Evolutionary conservation across 2,329 filamentous ascomycete species (phyloP).

Genomic region (Sarocladium brachiariae): DNA sequence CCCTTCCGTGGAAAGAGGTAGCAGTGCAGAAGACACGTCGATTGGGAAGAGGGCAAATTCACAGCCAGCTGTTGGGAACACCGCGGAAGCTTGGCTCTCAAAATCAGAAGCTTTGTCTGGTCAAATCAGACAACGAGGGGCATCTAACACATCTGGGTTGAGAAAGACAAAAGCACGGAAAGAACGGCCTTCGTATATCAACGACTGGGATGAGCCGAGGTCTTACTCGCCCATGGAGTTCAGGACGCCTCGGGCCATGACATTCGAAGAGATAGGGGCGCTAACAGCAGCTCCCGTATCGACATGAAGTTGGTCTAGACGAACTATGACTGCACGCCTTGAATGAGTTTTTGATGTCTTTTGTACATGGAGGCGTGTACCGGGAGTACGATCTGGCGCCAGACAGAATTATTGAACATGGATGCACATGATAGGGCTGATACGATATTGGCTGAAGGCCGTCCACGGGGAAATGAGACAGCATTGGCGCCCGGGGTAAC

Average conservation of each 20-base stretch:
- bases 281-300: background rate
- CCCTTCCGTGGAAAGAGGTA: too few species aligned
- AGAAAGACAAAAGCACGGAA: conserved; percentile 1
- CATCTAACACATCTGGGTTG: background rate
- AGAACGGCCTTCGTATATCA: conserved; percentile 6
- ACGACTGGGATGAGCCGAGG: conserved; percentile 8
- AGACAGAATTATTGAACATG: too few species aligned
- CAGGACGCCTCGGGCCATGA: conserved; percentile 4
- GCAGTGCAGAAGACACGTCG: background rate
- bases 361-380: background rate
- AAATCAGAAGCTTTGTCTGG: background rate
- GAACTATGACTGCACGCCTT: background rate
- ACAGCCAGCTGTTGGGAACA: background rate
- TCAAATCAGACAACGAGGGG: background rate
- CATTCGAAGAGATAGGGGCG: conserved; percentile 4
- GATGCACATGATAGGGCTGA: too few species aligned
- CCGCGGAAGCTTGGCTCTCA: background rate
- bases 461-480: too few species aligned
- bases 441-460: background rate
- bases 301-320: background rate
- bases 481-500: background rate
- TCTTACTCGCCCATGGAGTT: conserved; percentile 5
- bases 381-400: background rate
- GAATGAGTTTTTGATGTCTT: background rate
- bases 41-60: background rate